Evolutionary conservation across 2,329 filamentous ascomycete species (phyloP).

Genomic region (Penicillium paneum): DNA sequence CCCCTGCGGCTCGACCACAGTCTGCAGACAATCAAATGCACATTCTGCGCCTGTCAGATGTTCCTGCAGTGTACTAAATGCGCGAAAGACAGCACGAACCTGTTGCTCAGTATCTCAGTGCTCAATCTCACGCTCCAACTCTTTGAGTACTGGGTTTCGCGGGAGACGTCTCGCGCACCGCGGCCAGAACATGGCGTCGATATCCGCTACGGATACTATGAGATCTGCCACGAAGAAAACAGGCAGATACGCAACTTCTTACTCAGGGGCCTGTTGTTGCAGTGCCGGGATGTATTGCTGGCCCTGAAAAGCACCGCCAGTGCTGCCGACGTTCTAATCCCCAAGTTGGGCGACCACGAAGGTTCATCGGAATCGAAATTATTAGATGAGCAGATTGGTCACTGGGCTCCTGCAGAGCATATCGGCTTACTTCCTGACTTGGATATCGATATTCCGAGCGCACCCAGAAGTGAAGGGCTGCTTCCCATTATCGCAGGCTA

Average conservation of each 20-base stretch:
- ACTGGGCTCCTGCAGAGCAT: conserved; percentile 10
- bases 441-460: conserved; percentile 6
- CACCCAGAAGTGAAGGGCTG: conserved; percentile 21
- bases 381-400: conserved; percentile 5
- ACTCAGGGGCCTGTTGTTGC: conserved; percentile 26
- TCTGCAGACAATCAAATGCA: conserved; percentile 31
- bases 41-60: conserved; percentile 29
- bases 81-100: conserved; percentile 29
- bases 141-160: conserved; percentile 33
- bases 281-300: conserved; percentile 28
- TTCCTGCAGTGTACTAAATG: conserved; percentile 33
- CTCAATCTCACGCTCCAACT: conserved; percentile 32
- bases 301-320: conserved; percentile 22
- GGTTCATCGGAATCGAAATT: conserved; percentile 2
- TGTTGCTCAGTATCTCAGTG: conserved; percentile 30
- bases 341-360: conserved; percentile 14
- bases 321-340: not conserved
- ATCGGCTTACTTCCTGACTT: conserved; percentile 7
- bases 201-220: conserved; percentile 33
- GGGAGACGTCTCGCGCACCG: conserved; percentile 17
- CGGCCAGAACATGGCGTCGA: conserved; percentile 16
- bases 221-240: conserved; percentile 28
- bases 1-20: conserved; percentile 33
- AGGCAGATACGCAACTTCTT: conserved; percentile 29
- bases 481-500: conserved; percentile 29